A percentile compares a stretch with the other conserved stretches of the same genome.
phyloP scores from a whole-genome alignment of 768 basidiomycete species.

The Serendipita sp. region DNA sequence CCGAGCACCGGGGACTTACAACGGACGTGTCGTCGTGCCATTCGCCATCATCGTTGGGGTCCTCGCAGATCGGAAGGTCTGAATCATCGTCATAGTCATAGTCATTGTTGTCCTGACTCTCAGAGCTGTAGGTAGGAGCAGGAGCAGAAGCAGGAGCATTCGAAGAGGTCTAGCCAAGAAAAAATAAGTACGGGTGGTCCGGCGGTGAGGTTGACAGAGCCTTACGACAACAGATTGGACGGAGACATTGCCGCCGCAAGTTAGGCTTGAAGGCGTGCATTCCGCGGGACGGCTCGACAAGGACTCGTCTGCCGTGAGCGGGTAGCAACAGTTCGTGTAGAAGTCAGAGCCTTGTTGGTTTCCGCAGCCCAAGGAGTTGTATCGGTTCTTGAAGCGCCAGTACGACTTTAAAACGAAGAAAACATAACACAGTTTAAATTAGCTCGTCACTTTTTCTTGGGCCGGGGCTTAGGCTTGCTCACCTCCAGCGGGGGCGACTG shows the following conservation, averaged over 20 bases:
- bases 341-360: background rate
- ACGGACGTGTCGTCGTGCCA: background rate
- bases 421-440: background rate
- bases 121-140: background rate
- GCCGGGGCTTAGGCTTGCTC: background rate
- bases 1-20: background rate
- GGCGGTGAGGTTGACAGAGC: background rate
- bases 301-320: background rate
- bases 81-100: background rate
- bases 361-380: background rate
- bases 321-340: background rate
- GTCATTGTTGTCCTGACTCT: background rate
- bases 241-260: background rate
- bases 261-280: background rate
- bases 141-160: background rate
- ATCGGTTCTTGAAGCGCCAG: background rate
- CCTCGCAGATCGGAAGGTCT: background rate
- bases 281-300: background rate
- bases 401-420: background rate
- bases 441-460: background rate
- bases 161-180: background rate
- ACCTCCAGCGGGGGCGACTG: background rate
- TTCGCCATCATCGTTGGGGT: slow-evolving; percentile 1
- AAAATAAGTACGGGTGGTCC: background rate
- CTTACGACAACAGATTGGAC: background rate